Evolutionary conservation across 805 yeast genomes (phyloP), one percentile per base, ranked within the genome.

Genomic region (Kazachstania bromeliacearum): DNA sequence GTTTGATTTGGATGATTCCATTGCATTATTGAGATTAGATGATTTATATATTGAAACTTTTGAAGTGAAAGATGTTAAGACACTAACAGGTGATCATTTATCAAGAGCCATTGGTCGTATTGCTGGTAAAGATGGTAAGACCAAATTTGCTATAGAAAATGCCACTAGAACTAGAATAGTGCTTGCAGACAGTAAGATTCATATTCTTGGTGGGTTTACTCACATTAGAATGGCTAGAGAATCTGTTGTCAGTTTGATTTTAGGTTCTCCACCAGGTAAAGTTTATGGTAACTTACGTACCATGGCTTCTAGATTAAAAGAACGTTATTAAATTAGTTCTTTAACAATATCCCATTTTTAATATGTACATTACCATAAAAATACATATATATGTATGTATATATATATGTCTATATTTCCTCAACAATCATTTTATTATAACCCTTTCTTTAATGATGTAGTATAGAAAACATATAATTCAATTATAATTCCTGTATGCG

Each of bases 71-170:
- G 99, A 92, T 62, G 96, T 92, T 39, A 94, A 92, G 64, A 89
- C 96, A 4, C 68, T 92, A 48, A 78, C 77, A 20, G 98, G 97
- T 19, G 98, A 92, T 64, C 98, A 92, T 73, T 70, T 92, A 58
- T 82, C 95, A 35, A 80, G 99, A 72, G 98, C 99, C 6, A 92
- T 92, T 59, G 99, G 98, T 55, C 85, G 99, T 72, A 92, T 92
- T 62, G 98, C 99, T 10, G 99, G 99, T 62, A 94, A 92, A 58
- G 99, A 92, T 58, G 99, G 99, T 56, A 89, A 88, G 64, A 92
- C 97, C 43, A 92, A 89, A 66, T 92, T 89, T 61, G 96, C 98
- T 22, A 92, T 92, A 55, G 99, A 92, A 64, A 92, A 92, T 57
- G 96, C 98, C 13, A 89, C 97, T 16, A 77, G 97, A 66, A 92